Base-by-base conservation (phyloP, 768 basidiomycete species). In the Xerocomellus chrysenteron region DNA sequence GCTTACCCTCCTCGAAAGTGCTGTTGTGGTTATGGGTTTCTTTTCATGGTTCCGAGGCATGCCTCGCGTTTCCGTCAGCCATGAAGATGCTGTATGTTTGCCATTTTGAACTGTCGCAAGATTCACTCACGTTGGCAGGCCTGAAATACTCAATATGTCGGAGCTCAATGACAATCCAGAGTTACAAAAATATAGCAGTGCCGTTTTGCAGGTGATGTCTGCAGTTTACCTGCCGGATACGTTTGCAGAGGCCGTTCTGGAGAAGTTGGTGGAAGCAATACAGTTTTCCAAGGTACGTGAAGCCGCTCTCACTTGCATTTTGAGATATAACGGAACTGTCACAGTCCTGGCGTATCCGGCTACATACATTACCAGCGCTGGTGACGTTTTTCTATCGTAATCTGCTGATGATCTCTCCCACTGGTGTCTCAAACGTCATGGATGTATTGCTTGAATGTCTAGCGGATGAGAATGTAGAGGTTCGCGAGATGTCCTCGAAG, bases 351-450 rank as follows among this genome's bases (percentile, higher is more conserved):
- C 83, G 91, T 52, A 92, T 94, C 65, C 86, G 92, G 5, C 78
- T 93, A 36, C 88, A 94, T 72, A 87, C 90, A 21, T 75, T 96
- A 55, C 94, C 94, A n/a, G 86, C 90, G 30, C 74, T 97, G 58
- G 87, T 92, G 32, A 86, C 94, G 36, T 92, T 95, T 73, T 95
- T 93, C 78, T 95, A 94, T 72, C 83, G 93, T 46, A 94, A 95
- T 68, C 80, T 95, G 54, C 74, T 93, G 56, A 82, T 86, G 52
- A 83, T 95, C 47, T 83, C 90, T 37, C 80, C 86, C 47, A 73
- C 78, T 19, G 84, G 83, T 37, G 81, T 91, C 45, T 78, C 81
- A 30, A 83, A 80, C 63, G 83, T 93, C 58, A 86, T 94, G 84
- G 91, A 92, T 56, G 84, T 91, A 32, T 76, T 95, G 51, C 78